Evolutionary conservation across 164 flowering plant genomes (phyloP).

Genomic region (Litsea cubeba): DNA sequence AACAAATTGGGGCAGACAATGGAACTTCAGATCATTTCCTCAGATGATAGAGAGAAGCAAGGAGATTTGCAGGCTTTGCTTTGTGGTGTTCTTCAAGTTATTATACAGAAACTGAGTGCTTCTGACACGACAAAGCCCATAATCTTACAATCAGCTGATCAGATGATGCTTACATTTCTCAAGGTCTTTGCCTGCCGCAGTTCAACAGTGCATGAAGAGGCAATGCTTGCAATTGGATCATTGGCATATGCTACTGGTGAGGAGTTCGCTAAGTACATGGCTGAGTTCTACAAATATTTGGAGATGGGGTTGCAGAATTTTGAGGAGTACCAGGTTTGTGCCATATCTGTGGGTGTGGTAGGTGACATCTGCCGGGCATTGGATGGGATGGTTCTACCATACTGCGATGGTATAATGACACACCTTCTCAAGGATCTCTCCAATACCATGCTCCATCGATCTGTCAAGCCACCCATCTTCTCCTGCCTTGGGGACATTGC

Average conservation of each 20-base stretch:
- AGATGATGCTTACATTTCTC: constrained; percentile 66
- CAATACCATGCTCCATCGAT: constrained; percentile 62
- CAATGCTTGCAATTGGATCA: constrained; percentile 89
- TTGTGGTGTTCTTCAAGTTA: constrained; percentile 74
- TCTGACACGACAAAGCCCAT: constrained; percentile 49
- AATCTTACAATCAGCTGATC: constrained; percentile 61
- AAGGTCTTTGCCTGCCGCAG: constrained; percentile 73
- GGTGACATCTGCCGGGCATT: constrained; percentile 82
- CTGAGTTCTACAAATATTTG: constrained; percentile 62
- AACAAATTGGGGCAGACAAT: constrained; percentile 54
- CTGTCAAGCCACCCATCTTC: constrained; percentile 86
- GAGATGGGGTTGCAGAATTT: constrained; percentile 83
- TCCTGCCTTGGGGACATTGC: constrained; percentile 92
- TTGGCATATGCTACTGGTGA: constrained; percentile 78
- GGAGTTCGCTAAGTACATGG: constrained; percentile 69
- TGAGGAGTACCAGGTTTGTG: constrained; percentile 85
- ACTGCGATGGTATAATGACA: constrained; percentile 76
- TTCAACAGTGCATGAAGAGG: constrained; percentile 84
- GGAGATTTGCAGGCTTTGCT: constrained; percentile 75
- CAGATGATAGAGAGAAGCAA: constrained; percentile 77
- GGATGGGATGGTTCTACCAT: constrained; percentile 69
- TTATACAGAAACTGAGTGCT: constrained; percentile 69
- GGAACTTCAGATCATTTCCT: constrained; percentile 52
- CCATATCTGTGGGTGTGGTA: constrained; percentile 78
- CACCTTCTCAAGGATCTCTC: constrained; percentile 66